Conservation (phyloP, 2,329 filamentous ascomycete genomes). For the Colletotrichum kahawae region DNA sequence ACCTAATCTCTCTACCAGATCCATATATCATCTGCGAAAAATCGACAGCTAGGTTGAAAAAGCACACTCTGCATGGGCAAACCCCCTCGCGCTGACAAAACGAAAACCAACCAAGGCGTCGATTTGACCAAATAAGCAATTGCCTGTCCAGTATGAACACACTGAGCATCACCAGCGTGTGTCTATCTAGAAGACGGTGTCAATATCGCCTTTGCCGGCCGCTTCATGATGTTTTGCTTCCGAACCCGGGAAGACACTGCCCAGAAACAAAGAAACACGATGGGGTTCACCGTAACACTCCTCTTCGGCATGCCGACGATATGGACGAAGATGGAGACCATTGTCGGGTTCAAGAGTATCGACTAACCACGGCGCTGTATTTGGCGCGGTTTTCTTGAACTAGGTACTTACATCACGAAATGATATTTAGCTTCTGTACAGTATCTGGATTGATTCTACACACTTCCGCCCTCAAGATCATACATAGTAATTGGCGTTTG, state of each 20-base stretch:
- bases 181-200: background rate
- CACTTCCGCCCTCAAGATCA: background rate
- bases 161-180: background rate
- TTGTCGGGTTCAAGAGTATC: too few species aligned
- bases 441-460: background rate
- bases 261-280: background rate
- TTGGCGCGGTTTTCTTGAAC: background rate
- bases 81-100: background rate
- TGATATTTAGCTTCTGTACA: background rate
- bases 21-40: fast-evolving
- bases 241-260: background rate
- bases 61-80: background rate
- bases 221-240: too few species aligned
- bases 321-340: too few species aligned
- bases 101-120: background rate
- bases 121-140: background rate
- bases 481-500: background rate
- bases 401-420: fast-evolving
- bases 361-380: background rate
- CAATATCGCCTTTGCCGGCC: too few species aligned
- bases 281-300: background rate
- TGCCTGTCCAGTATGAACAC: background rate
- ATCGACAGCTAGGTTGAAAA: background rate
- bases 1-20: background rate
- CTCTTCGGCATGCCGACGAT: background rate